Conservation (phyloP, 1,139 yeast genomes). For the Neolecta irregularis region DNA sequence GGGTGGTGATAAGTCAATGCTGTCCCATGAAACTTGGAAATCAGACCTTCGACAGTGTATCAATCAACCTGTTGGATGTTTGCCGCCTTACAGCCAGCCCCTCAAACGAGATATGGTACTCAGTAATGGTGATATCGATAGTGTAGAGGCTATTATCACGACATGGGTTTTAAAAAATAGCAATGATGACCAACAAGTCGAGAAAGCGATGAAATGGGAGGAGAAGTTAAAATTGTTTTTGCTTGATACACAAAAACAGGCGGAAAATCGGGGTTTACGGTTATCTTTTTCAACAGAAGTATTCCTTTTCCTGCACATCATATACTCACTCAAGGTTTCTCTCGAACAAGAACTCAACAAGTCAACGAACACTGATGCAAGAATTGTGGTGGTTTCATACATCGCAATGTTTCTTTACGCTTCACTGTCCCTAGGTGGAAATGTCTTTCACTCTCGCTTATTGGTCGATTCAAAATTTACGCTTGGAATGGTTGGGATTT, state of each 20-base stretch:
- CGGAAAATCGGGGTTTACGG: conserved; percentile 34
- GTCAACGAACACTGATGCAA: conserved; percentile 64
- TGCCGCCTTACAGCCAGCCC: conserved; percentile 87
- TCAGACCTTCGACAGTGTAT: conserved; percentile 44
- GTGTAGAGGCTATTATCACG: conserved; percentile 56
- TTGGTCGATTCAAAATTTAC: conserved; percentile 52
- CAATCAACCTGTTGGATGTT: conserved; percentile 69
- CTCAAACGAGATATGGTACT: conserved; percentile 55
- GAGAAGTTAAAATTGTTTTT: conserved; percentile 40
- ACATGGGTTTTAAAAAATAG: conserved; percentile 49
- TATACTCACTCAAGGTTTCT: too few relatives aligned
- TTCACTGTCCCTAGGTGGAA: conserved; percentile 54
- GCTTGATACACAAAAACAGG: conserved; percentile 30
- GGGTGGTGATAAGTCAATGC: conserved; percentile 40
- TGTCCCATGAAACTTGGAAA: conserved; percentile 43
- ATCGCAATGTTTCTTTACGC: conserved; percentile 83
- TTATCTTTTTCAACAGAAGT: conserved; percentile 69
- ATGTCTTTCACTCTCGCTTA: conserved; percentile 17
- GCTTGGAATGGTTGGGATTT: conserved; percentile 66
- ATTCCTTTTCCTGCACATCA: too few relatives aligned
- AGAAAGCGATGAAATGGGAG: conserved; percentile 50
- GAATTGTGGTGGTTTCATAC: conserved; percentile 59
- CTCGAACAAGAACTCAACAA: conserved; percentile 69
- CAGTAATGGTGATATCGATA: conserved; percentile 30
- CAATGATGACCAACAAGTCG: conserved; percentile 28